phyloP scores from a whole-genome alignment of 2,329 filamentous ascomycete species.

The Chalaropsis ovoidea region DNA sequence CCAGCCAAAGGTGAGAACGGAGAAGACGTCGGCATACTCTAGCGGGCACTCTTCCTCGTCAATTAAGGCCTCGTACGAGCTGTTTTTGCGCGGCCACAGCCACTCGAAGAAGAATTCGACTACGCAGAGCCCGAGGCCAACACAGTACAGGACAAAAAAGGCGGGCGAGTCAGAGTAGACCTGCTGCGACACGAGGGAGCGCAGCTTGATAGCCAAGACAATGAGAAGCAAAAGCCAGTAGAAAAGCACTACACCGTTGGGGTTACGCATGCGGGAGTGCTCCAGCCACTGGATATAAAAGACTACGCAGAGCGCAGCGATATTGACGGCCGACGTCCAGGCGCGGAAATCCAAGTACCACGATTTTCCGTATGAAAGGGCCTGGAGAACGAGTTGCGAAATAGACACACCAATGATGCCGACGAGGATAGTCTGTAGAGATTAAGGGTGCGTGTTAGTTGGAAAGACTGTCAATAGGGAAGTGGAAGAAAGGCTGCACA shows the following conservation, averaged over 20 bases:
- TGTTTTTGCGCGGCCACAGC: constrained; percentile 62
- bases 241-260: constrained; percentile 80
- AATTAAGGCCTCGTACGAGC: constrained; percentile 47
- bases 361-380: constrained; percentile 54
- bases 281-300: constrained; percentile 78
- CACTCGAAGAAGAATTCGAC: constrained; percentile 72
- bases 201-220: constrained; percentile 68
- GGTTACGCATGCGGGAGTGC: constrained; percentile 69
- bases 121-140: constrained; percentile 59
- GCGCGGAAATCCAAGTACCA: constrained; percentile 79
- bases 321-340: constrained; percentile 64
- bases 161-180: constrained; percentile 54
- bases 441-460: neutral
- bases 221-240: constrained; percentile 86
- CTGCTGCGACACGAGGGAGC: constrained; percentile 72
- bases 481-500: neutral
- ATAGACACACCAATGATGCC: constrained; percentile 58
- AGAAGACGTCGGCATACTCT: constrained; percentile 91
- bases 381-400: constrained; percentile 66
- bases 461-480: neutral
- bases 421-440: constrained; percentile 47
- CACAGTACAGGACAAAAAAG: constrained; percentile 68
- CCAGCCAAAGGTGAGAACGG: constrained; percentile 88
- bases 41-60: constrained; percentile 58
- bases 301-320: constrained; percentile 63